Evolutionary conservation across 225 moss, liverwort and hornwort genomes (phyloP).

Genomic region (Anthoceros angustus): DNA sequence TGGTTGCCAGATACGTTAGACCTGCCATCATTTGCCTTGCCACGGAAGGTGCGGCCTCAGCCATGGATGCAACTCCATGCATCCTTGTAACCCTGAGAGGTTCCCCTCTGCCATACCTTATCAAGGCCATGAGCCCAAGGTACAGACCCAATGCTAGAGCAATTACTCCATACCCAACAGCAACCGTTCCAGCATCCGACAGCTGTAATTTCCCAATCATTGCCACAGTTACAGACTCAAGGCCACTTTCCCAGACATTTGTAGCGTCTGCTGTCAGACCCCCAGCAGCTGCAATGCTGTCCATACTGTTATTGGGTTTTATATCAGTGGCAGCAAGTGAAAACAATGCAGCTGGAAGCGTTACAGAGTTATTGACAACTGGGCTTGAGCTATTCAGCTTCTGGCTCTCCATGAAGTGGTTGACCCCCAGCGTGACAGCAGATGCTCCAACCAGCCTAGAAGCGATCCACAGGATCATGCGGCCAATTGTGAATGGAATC

Average conservation of each 20-base stretch:
- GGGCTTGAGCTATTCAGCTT: constrained; percentile 8
- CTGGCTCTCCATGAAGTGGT: constrained; percentile 6
- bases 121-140: constrained; percentile 64
- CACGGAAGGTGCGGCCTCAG: constrained; percentile 91
- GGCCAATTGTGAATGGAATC: constrained; percentile 84
- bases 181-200: constrained; percentile 86
- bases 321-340: constrained; percentile 18
- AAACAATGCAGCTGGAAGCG: constrained; percentile 14
- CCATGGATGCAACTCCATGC: constrained; percentile 79
- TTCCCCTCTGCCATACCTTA: constrained; percentile 85
- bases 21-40: constrained; percentile 87
- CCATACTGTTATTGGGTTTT: constrained; percentile 25
- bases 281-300: constrained; percentile 18
- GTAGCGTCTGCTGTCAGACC: constrained; percentile 20
- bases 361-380: background rate
- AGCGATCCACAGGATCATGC: constrained; percentile 57
- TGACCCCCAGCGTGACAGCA: constrained; percentile 18
- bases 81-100: constrained; percentile 74
- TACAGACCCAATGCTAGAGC: constrained; percentile 73
- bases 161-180: constrained; percentile 76
- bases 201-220: constrained; percentile 68
- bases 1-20: constrained; percentile 72
- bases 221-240: constrained; percentile 40
- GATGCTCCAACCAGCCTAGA: constrained; percentile 62
- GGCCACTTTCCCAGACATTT: constrained; percentile 12